Evolutionary conservation across 345 rosid species (phyloP), one percentile per base, ranked within the genome.

Genomic region (Geranium brycei): DNA sequence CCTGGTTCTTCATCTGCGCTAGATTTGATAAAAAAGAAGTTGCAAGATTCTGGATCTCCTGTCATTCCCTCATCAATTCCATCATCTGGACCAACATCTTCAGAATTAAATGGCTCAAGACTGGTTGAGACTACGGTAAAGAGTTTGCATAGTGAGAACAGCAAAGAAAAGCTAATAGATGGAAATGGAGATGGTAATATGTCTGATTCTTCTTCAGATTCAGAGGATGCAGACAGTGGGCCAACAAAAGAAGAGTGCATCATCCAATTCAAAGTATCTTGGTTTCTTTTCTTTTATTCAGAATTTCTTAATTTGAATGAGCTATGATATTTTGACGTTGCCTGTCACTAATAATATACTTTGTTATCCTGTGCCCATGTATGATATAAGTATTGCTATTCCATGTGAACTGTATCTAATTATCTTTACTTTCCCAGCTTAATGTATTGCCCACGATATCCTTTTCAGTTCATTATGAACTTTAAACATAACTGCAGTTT

Each of bases 141-240:
- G 74, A 87, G 77, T 67, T 67, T 76, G 76, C 90, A 74, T 73
- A 80, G 77, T 65, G 96, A 85, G 68, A 81, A 71, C 71, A 76
- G 73, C 78, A 80, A 70, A 71, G 89, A 88, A 61, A 90, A 85
- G 75, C 69, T 69, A 62, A 86, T 82, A 78, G 92, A 86, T 81
- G 67, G 75, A 57, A 80, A 80, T 61, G 86, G 83, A 58, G 88
- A 78, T 79, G 89, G 86, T 68, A 84, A 79, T 66, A 59, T 79
- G 59, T 90, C 95, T 41, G 96, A 90, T 61, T 85, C 95, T 64
- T 90, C 99, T 60, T 83, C 95, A 68, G 97, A 93, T 79, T 90
- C 97, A 1, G 99, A 87, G 78, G 96, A 88, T 71, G 88, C 80
- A 75, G 91, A 85, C 41, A 87, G 70, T 72, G 96, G 91, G 18